These are phyloP conservation scores for Alternaria infectoria DNA, from an alignment of 2,329 filamentous ascomycete species.

Conservation along the genomic window DNA sequence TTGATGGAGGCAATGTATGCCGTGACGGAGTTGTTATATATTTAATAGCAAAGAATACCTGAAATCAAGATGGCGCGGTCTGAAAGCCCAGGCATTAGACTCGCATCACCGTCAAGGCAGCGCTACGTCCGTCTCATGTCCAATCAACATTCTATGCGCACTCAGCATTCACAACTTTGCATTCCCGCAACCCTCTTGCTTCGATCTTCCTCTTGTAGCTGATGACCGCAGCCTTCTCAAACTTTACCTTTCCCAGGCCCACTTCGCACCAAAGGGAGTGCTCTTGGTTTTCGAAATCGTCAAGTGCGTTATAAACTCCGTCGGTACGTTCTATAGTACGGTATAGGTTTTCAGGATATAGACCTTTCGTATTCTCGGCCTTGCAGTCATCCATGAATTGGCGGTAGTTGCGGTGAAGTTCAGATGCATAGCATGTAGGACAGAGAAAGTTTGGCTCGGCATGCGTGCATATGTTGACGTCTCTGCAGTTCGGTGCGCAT, in stretches of 20 bases:
- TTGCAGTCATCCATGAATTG: neutral
- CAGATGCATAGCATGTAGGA: neutral
- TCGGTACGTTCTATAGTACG: neutral
- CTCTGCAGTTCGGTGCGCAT: slow-evolving; percentile 6
- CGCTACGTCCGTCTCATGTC: neutral
- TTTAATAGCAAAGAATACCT: neutral
- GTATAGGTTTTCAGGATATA: neutral
- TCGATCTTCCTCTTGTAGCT: neutral
- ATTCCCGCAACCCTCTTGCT: neutral
- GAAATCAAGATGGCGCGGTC: neutral
- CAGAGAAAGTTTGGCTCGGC: slow-evolving; percentile 1
- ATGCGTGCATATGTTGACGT: neutral
- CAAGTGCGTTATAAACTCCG: neutral
- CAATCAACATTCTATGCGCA: neutral
- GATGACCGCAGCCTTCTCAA: neutral
- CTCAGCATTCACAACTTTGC: neutral
- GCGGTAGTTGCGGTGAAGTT: neutral
- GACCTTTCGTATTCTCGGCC: neutral
- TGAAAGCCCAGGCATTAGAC: neutral
- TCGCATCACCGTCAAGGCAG: neutral
- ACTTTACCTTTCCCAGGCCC: neutral
- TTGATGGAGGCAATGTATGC: neutral
- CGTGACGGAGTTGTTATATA: neutral
- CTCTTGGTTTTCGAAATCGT: neutral
- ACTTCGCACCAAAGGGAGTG: neutral